Evolutionary conservation across 345 rosid species (phyloP), one percentile per base, ranked within the genome.

Genomic region (Bruguiera sexangula): DNA sequence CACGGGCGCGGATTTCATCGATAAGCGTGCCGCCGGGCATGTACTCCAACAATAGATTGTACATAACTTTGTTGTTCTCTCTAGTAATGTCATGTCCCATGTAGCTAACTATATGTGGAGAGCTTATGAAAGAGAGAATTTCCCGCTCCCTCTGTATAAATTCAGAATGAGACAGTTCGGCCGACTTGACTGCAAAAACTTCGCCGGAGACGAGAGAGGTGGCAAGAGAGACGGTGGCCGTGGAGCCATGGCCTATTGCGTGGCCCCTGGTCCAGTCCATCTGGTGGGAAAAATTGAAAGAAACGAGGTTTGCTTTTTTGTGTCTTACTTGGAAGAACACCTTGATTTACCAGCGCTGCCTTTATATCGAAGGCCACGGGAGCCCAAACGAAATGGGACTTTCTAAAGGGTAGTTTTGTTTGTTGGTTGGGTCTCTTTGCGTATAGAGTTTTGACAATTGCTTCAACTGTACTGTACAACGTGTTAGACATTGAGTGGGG

Each of bases 191-290:
- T 13, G 97, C 97, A 26, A 86, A 73, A 46, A 76, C 36, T 2
- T 82, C 78, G 16, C 79, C 79, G 30, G 91, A 82, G 4, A 5
- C 65, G 50, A 50, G 62, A 48, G 63, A 68, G 21, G 83, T 74
- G 70, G 90, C 90, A 55, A 83, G 60, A 75, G 79, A 86, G 61
- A 89, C 97, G 78, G 88, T 76, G 80, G 97, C 96, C 1, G 93
- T 78, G 30, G 96, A 86, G 84, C 93, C 92, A 29, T 68, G 83
- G 80, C 97, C 96, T 62, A 89, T 72, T 71, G 76, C 59, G 68
- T 60, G 82, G 69, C 93, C 90, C 75, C 89, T 84, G 27, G 84
- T 89, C 96, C 97, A 91, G 66, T 76, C 81, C 92, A 86, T 89
- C 66, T 27, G 20, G 22, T 37, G 63, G 63, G 18, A 20, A 21